Base-by-base conservation (phyloP, 2,329 filamentous ascomycete genomes). In the Ustilaginoidea virens region DNA sequence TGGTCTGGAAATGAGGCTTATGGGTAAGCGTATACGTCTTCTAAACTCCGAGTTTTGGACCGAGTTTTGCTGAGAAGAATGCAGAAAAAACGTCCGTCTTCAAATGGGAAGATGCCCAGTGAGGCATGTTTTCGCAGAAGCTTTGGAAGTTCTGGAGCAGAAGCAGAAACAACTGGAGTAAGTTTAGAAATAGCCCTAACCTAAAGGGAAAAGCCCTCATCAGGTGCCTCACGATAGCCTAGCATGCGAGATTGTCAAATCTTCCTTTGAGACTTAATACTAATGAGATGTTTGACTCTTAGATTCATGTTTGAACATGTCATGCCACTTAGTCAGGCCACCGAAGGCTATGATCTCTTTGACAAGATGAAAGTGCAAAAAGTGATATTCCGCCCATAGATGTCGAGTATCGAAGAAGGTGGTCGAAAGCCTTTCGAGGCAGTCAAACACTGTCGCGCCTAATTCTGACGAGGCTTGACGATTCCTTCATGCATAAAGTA, bases 401-500 rank as follows among this genome's bases (percentile, higher is more conserved):
- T 16, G 6, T 23, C 22, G 6, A 25, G 13, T 10, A 27, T 9
- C 8, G 7, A 9, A 6, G 5, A 27, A 16, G n/a, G n/a, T n/a
- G n/a, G n/a, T n/a, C n/a, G n/a, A n/a, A 16, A 15, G 33, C 21
- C 22, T 23, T 25, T 9, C 13, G 12, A 9, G n/a, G 23, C n/a
- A n/a, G 14, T 7, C 12, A 15, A 6, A n/a, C 7, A 25, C 13
- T 16, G 14, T 7, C n/a, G n/a, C 9, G 14, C 15, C 65, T 56
- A 87, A 48, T 90, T 90, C 50, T 87, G 81, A 33, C 81, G 64
- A 15, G 81, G 81, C 58, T 87, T 90, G 30, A 87, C 79, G 38
- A 86, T 73, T n/a, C 80, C 81, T 49, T 87, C 80, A 43, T 87
- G 80, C 49, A 87, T 70, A 37, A 86, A 66, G 47, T 90, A 90